Conservation (phyloP, 148 eudicot species). For the Silene conica region DNA sequence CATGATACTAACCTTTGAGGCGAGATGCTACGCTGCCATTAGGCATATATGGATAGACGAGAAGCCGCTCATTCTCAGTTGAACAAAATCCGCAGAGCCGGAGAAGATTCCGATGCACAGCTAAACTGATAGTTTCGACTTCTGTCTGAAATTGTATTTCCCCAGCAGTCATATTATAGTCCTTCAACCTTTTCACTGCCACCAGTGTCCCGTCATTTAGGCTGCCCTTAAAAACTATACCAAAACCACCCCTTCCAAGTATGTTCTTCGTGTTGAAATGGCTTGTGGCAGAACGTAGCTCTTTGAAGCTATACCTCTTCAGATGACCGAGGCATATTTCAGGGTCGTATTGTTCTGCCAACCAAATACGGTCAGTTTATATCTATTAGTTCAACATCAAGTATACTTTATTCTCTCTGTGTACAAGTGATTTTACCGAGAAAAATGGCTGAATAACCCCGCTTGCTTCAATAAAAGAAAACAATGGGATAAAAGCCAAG, state of each 20-base stretch:
- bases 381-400: not conserved
- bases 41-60: conserved; percentile 80
- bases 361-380: not conserved
- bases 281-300: conserved; percentile 73
- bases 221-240: conserved; percentile 75
- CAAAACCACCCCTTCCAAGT: conserved; percentile 85
- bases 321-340: conserved; percentile 85
- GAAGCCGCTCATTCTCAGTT: conserved; percentile 76
- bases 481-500: too few species aligned
- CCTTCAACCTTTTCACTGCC: conserved; percentile 86
- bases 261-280: conserved; percentile 77
- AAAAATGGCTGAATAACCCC: too few species aligned
- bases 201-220: conserved; percentile 67
- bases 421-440: too few species aligned
- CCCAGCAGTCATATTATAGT: conserved; percentile 60
- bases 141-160: conserved; percentile 90
- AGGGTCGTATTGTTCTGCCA: conserved; percentile 81
- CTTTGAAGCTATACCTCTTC: conserved; percentile 72
- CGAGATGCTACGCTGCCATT: conserved; percentile 93
- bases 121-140: conserved; percentile 83
- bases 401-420: too few species aligned
- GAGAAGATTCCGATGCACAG: conserved; percentile 82
- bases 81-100: conserved; percentile 82
- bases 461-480: too few species aligned
- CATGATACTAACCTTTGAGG: conserved; percentile 56